Evolutionary conservation across 1,284 basidiomycete genomes (phyloP).

Genomic region (Mycena citricolor): DNA sequence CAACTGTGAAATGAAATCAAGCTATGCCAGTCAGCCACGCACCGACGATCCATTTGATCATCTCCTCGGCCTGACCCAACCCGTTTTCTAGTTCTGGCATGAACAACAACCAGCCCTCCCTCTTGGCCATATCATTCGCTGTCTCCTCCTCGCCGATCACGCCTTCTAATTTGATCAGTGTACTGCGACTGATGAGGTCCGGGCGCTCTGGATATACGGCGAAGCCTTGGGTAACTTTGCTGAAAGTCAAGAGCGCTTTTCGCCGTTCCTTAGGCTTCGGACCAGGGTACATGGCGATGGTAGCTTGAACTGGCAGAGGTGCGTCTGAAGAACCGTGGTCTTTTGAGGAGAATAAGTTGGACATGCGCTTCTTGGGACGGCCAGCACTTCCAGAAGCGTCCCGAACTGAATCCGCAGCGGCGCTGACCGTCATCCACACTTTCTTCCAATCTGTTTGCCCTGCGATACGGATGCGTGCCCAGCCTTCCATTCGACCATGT

Average conservation of each 20-base stretch:
- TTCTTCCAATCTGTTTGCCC: slow-evolving; percentile 96
- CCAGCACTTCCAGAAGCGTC: slow-evolving; percentile 25
- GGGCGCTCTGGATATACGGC: slow-evolving; percentile 94
- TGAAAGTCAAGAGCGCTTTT: slow-evolving; percentile 60
- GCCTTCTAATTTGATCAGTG: slow-evolving; percentile 87
- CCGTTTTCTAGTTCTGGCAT: slow-evolving; percentile 76
- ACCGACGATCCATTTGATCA: slow-evolving; percentile 96
- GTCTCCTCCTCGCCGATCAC: slow-evolving; percentile 75
- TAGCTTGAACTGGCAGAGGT: slow-evolving; percentile 39
- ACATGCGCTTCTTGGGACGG: slow-evolving; percentile 64
- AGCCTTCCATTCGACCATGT: slow-evolving; percentile 85
- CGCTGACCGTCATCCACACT: slow-evolving; percentile 82
- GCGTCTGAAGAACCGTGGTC: slow-evolving; percentile 29
- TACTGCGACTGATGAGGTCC: slow-evolving; percentile 85
- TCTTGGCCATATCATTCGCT: slow-evolving; percentile 54
- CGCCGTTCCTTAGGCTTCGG: slow-evolving; percentile 71
- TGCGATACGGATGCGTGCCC: slow-evolving; percentile 88
- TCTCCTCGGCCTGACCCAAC: slow-evolving; percentile 56
- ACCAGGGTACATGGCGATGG: slow-evolving; percentile 60
- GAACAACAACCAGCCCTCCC: slow-evolving; percentile 82
- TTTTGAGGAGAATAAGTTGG: slow-evolving; percentile 58
- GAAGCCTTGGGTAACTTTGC: slow-evolving; percentile 67
- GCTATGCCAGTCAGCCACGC: slow-evolving; percentile 25
- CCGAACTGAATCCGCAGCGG: slow-evolving; percentile 34
- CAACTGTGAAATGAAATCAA: slow-evolving; percentile 18